phyloP scores from a whole-genome alignment of 192 early-diverging fungal species.

The Rhizophagus sp. region DNA sequence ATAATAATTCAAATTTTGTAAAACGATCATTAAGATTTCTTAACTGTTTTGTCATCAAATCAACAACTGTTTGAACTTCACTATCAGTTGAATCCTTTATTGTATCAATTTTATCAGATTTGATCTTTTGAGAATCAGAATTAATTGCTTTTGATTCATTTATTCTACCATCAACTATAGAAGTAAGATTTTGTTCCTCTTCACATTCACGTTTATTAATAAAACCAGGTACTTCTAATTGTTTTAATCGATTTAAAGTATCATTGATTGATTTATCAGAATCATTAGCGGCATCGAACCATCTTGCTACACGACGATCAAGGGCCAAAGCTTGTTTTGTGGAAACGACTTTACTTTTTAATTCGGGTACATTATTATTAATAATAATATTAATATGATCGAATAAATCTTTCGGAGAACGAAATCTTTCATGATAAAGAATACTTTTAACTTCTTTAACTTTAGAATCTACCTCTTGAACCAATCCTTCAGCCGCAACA shows the following conservation, averaged over 20 bases:
- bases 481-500: conserved; percentile 18
- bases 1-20: conserved; percentile 7
- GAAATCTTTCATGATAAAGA: neutral
- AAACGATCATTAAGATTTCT: conserved; percentile 13
- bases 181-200: conserved; percentile 19
- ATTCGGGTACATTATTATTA: neutral
- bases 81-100: conserved; percentile 23
- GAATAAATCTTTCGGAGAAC: conserved; percentile 1
- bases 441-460: conserved; percentile 12
- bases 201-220: conserved; percentile 27
- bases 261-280: conserved; percentile 22
- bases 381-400: conserved; percentile 1
- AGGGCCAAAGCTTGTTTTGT: conserved; percentile 5
- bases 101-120: conserved; percentile 5
- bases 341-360: conserved; percentile 7
- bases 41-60: conserved; percentile 26
- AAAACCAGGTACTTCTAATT: conserved; percentile 26
- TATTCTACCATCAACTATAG: neutral
- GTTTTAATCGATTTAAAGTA: conserved; percentile 7
- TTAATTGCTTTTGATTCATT: neutral
- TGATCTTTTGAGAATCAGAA: neutral
- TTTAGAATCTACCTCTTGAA: neutral
- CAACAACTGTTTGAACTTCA: conserved; percentile 21
- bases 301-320: conserved; percentile 25
- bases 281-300: conserved; percentile 28